phyloP scores from a whole-genome alignment of 2,329 filamentous ascomycete genomes.

The Bertia moriformis region DNA sequence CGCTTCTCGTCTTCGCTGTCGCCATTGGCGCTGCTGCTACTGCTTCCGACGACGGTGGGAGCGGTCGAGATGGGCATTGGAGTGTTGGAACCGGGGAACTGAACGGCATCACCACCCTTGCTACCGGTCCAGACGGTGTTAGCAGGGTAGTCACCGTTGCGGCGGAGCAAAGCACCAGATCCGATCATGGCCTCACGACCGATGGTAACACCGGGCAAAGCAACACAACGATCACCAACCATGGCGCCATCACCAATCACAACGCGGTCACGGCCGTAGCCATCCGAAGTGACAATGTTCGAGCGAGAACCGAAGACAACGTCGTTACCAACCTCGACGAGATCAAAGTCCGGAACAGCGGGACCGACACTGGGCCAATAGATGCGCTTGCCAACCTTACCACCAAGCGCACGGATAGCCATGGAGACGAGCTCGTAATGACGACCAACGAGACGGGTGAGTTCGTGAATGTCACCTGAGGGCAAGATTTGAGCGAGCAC shows the following conservation, averaged over 20 bases:
- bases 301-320: conserved; percentile 44
- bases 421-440: conserved; percentile 40
- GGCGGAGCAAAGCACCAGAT: conserved; percentile 32
- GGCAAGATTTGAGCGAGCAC: conserved; percentile 29
- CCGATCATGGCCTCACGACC: conserved; percentile 34
- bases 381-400: conserved; percentile 32
- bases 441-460: conserved; percentile 33
- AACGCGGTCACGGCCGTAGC: conserved; percentile 28
- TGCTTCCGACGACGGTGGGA: conserved; percentile 2
- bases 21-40: conserved; percentile 2
- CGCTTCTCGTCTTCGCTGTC: neutral
- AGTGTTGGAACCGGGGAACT: conserved; percentile 13
- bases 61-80: conserved; percentile 1
- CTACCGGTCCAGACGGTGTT: conserved; percentile 35
- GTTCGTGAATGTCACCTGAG: conserved; percentile 23
- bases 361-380: conserved; percentile 45
- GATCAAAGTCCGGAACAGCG: conserved; percentile 34
- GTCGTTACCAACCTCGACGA: conserved; percentile 38
- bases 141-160: conserved; percentile 25
- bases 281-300: conserved; percentile 36
- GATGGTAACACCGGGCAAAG: conserved; percentile 33
- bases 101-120: conserved; percentile 32
- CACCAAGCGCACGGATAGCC: conserved; percentile 32
- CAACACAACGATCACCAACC: conserved; percentile 38
- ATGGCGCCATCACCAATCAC: conserved; percentile 31